phyloP scores from a whole-genome alignment of 805 yeast species.

The Metschnikowia shivogae region DNA sequence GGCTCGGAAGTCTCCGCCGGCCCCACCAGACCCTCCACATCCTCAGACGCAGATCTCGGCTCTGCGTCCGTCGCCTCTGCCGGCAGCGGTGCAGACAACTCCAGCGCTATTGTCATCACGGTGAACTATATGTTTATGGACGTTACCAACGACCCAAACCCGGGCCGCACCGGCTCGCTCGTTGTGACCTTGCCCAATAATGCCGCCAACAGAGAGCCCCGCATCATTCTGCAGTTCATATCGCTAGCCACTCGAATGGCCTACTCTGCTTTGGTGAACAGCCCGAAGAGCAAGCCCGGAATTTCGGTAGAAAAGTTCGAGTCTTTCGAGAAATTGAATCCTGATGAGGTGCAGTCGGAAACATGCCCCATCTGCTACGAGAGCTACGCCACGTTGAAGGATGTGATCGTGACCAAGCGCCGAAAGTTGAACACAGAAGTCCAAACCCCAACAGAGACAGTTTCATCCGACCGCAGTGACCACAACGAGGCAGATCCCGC shows the following conservation, averaged over 20 bases:
- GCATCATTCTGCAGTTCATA: constrained; percentile 55
- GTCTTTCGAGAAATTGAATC: constrained; percentile 36
- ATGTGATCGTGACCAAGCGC: constrained; percentile 9
- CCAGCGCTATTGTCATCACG: constrained; percentile 40
- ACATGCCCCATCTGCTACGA: constrained; percentile 68
- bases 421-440: constrained; percentile 15
- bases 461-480: constrained; percentile 9
- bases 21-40: constrained; percentile 3
- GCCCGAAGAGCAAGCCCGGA: constrained; percentile 48
- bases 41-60: constrained; percentile 2
- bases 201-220: constrained; percentile 55
- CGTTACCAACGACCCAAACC: constrained; percentile 37
- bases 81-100: constrained; percentile 14
- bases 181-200: constrained; percentile 66
- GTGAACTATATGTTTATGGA: constrained; percentile 43
- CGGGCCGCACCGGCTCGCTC: constrained; percentile 50
- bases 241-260: constrained; percentile 70
- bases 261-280: constrained; percentile 52
- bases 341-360: constrained; percentile 25
- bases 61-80: constrained; percentile 7
- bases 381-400: constrained; percentile 24
- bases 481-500: constrained; percentile 7
- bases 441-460: constrained; percentile 9
- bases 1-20: background rate
- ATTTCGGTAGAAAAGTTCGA: constrained; percentile 51